phyloP scores from a whole-genome alignment of 2,329 filamentous ascomycete species.

The Clonostachys rhizophaga region DNA sequence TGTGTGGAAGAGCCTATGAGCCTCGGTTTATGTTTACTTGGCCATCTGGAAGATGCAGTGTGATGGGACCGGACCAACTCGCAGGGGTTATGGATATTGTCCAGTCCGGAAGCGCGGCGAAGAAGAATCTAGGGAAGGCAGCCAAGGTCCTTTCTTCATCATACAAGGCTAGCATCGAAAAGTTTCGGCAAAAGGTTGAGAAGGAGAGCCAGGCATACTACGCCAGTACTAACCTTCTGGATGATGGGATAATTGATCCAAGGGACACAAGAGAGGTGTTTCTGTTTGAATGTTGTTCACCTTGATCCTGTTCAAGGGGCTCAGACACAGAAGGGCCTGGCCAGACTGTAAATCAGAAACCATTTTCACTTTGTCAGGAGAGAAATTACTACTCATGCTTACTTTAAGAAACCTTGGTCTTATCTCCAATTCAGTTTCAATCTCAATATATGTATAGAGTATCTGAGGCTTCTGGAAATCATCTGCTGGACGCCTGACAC shows the following conservation, averaged over 20 bases:
- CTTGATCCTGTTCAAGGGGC: too few species aligned
- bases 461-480: too few species aligned
- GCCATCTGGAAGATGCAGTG: conserved; percentile 11
- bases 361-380: too few species aligned
- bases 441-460: too few species aligned
- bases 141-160: too few species aligned
- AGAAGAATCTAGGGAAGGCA: not conserved
- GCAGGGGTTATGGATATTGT: conserved; percentile 14
- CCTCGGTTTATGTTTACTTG: conserved; percentile 32
- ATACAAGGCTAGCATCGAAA: not conserved
- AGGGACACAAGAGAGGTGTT: conserved; percentile 12
- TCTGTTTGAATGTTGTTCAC: conserved; percentile 25
- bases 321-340: too few species aligned
- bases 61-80: conserved; percentile 15
- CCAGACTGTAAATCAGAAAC: too few species aligned
- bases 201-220: conserved; percentile 11
- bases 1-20: conserved; percentile 34
- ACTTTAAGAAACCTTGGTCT: too few species aligned
- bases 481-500: too few species aligned
- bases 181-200: conserved; percentile 9
- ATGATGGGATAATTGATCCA: conserved; percentile 21
- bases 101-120: conserved; percentile 11
- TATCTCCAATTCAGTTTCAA: too few species aligned
- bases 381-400: too few species aligned
- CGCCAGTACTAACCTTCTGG: conserved; percentile 12